Percentiles rank a stretch among this genome's conserved stretches.
Conservation (phyloP, 1,139 yeast genomes). For the Arxiozyma telluris region DNA sequence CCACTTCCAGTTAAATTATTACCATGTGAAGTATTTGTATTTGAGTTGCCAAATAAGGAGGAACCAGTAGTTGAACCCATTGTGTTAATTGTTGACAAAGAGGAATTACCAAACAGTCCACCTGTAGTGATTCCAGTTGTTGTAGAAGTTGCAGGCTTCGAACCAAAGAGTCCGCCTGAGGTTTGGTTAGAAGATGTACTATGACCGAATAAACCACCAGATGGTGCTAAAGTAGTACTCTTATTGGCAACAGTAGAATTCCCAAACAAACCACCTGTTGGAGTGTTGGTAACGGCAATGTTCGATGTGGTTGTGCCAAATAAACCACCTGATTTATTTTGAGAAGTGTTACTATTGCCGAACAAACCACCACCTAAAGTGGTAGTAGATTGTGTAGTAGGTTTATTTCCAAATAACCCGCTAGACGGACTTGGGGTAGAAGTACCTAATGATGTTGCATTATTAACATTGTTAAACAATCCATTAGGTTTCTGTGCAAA, state of each 20-base stretch:
- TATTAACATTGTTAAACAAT: constrained; percentile 17
- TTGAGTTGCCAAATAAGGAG: constrained; percentile 8
- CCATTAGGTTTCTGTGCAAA: constrained; percentile 20
- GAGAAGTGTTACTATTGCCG: constrained; percentile 14
- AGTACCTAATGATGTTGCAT: constrained; percentile 11
- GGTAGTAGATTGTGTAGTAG: constrained; percentile 5
- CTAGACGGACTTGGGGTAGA: constrained; percentile 18
- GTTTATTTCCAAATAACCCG: constrained; percentile 28
- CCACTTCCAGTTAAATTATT: constrained; percentile 11
- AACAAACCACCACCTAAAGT: constrained; percentile 18
- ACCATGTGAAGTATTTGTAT: neutral
- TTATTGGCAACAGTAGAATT: constrained; percentile 7
- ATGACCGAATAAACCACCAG: constrained; percentile 2
- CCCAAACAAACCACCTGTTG: constrained; percentile 24
- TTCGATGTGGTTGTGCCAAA: constrained; percentile 3
- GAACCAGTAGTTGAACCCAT: constrained; percentile 3
- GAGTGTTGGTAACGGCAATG: neutral
- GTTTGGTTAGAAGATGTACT: constrained; percentile 2
- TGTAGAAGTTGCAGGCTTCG: neutral
- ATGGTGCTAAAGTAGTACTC: constrained; percentile 5
- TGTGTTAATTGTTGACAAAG: constrained; percentile 2
- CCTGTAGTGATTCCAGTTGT: constrained; percentile 6
- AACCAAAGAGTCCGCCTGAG: constrained; percentile 5
- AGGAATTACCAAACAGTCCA: constrained; percentile 6
- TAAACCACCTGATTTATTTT: constrained; percentile 4